These are phyloP conservation scores for Vigna trinervia DNA, from an alignment of 306 rosid genomes.

Conservation along the genomic window DNA sequence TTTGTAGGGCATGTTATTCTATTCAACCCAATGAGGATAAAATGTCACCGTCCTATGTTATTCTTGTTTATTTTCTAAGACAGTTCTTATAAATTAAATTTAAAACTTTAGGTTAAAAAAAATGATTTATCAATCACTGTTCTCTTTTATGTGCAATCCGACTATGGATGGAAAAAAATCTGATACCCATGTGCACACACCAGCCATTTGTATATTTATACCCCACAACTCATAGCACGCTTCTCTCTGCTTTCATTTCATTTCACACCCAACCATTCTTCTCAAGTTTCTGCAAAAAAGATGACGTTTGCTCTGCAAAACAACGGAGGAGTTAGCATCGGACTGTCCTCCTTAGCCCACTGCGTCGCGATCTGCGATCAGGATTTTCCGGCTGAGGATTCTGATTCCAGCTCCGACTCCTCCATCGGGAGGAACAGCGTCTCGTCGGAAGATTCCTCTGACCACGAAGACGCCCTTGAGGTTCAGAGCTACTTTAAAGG, in stretches of 20 bases:
- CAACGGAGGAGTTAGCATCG: constrained; percentile 42
- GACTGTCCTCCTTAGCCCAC: constrained; percentile 53
- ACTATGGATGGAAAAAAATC: constrained; percentile 46
- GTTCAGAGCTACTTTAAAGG: constrained; percentile 66
- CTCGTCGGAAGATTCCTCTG: constrained; percentile 60
- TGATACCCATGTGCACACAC: constrained; percentile 60
- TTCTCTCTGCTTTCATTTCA: not conserved
- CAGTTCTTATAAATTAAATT: constrained; percentile 19
- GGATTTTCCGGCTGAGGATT: constrained; percentile 50
- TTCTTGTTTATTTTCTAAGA: constrained; percentile 38
- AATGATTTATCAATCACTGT: not conserved
- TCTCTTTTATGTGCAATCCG: constrained; percentile 20
- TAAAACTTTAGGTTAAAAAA: not conserved
- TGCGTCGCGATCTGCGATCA: constrained; percentile 60
- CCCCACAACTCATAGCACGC: not conserved
- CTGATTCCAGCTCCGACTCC: constrained; percentile 64
- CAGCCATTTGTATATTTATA: constrained; percentile 49
- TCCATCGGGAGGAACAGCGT: constrained; percentile 72
- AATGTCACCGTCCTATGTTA: constrained; percentile 43
- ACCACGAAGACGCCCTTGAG: constrained; percentile 64
- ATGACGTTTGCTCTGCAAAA: constrained; percentile 63
- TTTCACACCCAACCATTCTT: not conserved
- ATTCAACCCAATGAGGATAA: constrained; percentile 54
- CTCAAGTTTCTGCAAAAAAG: constrained; percentile 18
- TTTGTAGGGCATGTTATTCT: not conserved